Conservation (phyloP, 164 flowering plant genomes). For the Akebia trifoliata region DNA sequence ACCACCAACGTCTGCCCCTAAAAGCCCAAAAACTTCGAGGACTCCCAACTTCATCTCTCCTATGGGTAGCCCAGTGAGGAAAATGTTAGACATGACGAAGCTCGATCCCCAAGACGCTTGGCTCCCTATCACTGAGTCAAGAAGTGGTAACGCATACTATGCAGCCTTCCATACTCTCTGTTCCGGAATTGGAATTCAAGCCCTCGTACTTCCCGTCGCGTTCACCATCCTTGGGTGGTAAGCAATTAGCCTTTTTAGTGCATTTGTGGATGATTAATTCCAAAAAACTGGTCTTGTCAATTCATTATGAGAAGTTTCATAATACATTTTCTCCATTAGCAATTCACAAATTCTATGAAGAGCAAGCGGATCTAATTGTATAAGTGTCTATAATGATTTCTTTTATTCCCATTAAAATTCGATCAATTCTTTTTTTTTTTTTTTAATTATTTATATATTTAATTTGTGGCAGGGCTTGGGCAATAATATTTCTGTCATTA, state of each 20-base stretch:
- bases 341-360: too few relatives aligned
- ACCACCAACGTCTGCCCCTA: neutral
- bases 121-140: constrained; percentile 87
- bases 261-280: too few relatives aligned
- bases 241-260: too few relatives aligned
- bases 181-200: constrained; percentile 80
- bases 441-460: too few relatives aligned
- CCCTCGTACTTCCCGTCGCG: constrained; percentile 74
- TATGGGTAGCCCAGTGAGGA: constrained; percentile 48
- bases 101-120: constrained; percentile 24
- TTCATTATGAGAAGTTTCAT: too few relatives aligned
- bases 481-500: constrained; percentile 37
- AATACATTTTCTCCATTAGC: too few relatives aligned
- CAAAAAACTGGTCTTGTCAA: too few relatives aligned
- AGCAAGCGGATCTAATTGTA: too few relatives aligned
- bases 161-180: constrained; percentile 66
- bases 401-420: too few relatives aligned
- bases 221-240: constrained; percentile 80
- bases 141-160: constrained; percentile 64
- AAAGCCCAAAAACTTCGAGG: constrained; percentile 7
- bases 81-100: constrained; percentile 43
- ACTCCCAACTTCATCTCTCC: constrained; percentile 37
- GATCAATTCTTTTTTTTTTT: too few relatives aligned
- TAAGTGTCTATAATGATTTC: too few relatives aligned
- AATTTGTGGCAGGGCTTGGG: constrained; percentile 62